These are phyloP conservation scores for Cicer pinnatifidum DNA, from an alignment of 306 rosid genomes.

Conservation along the genomic window DNA sequence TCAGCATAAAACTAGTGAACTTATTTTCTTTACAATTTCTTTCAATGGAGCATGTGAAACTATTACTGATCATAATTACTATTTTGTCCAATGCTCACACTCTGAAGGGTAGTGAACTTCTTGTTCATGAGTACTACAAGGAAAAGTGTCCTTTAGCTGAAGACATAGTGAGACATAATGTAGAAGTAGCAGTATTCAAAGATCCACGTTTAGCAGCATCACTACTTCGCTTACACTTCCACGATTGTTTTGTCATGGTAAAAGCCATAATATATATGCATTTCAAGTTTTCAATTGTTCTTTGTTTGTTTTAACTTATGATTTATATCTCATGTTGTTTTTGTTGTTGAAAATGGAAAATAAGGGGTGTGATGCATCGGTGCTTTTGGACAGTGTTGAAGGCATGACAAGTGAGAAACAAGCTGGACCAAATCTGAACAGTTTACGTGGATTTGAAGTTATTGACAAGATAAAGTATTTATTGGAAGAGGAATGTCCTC, in stretches of 20 bases:
- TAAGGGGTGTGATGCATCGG: constrained; percentile 95
- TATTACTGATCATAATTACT: constrained; percentile 38
- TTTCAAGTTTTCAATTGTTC: neutral
- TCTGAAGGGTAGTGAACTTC: constrained; percentile 48
- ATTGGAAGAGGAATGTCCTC: constrained; percentile 77
- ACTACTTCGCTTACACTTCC: constrained; percentile 88
- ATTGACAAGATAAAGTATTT: constrained; percentile 70
- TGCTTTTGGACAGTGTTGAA: constrained; percentile 70
- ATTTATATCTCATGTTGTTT: neutral
- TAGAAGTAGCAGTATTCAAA: constrained; percentile 60
- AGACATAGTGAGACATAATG: constrained; percentile 66
- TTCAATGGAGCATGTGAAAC: constrained; percentile 49
- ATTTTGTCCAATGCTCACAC: constrained; percentile 44
- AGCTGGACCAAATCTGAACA: constrained; percentile 75
- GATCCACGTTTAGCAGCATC: constrained; percentile 91
- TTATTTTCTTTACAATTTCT: constrained; percentile 36
- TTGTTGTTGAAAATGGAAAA: constrained; percentile 28
- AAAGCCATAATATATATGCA: constrained; percentile 15
- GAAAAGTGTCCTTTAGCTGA: constrained; percentile 75
- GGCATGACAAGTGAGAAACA: constrained; percentile 77
- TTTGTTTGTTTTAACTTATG: neutral
- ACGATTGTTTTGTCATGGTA: constrained; percentile 92
- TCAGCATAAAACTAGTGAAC: neutral
- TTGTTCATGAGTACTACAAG: constrained; percentile 65
- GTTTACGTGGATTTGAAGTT: constrained; percentile 74